Base-by-base conservation (phyloP, 306 rosid species). In the Neltuma alba region DNA sequence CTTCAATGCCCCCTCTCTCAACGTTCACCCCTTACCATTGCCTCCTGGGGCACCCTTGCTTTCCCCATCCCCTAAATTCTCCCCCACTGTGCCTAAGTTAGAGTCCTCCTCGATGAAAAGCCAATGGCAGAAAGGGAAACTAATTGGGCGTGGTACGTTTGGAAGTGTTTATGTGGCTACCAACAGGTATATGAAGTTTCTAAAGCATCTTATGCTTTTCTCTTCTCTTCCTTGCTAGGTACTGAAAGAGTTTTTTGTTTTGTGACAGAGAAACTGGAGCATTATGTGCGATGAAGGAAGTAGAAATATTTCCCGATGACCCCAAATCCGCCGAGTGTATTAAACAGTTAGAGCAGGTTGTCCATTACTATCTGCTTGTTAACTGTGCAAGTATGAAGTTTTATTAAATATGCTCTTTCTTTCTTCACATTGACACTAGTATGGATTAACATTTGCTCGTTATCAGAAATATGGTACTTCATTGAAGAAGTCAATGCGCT, bases 251-350 rank as follows among this genome's bases (percentile, higher is more conserved):
- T 23, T 12, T 68, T 68, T 30, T 20, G n/a, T 77, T 58, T 68
- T 30, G 44, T 68, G 31, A 28, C 82, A 95, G 98, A 75, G 89
- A 88, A 86, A 96, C 95, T 66, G 99, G 99, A 80, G 94, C 99
- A 74, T 83, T 96, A 86, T 96, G 98, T 88, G 99, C 99, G 52
- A 91, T 96, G 99, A 96, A 96, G 86, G 99, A 96, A 85, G 99
- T 84, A 55, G 99, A 93, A 70, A 81, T 93, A 76, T 86, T 87
- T 81, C 89, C 79, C 18, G 99, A 93, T 78, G 99, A 96, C 81
- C 98, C 98, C 40, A 96, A 96, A 85, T 87, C 98, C 12, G 93
- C 90, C 13, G 99, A 96, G 79, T 82, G 89, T 85, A 93, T 91
- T 73, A 96, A 92, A 86, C 99, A 96, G 81, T 79, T 96, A 85